Evolutionary conservation across 768 basidiomycete genomes (phyloP), one percentile per base, ranked within the genome.

Genomic region (Lentinula raphanica): DNA sequence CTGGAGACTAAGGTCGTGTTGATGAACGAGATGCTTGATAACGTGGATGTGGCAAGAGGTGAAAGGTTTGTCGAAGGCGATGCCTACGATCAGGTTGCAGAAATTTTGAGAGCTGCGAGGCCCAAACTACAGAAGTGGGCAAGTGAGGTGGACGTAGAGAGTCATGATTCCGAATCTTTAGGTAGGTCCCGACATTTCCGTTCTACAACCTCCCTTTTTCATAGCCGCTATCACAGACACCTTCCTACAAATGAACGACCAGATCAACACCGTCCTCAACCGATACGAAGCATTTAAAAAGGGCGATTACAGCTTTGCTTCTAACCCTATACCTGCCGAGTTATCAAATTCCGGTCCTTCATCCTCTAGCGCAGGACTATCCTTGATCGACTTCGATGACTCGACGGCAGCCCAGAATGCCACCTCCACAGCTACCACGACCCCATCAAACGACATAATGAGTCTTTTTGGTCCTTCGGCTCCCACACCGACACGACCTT

Each of bases 71-170:
- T 84, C 32, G 76, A 82, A 32, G 96, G 97, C 3, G 97, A 99
- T 70, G 94, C 85, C 2, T 99, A 98, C 65, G 91, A 97, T 73
- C 97, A 99, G 87, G 94, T 98, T 2, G 90, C 96, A 0, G 74
- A 83, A 0, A 86, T 96, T 38, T 82, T 97, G 13, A 78, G 76
- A 28, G 80, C 81, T 45, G 94, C 95, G 2, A 82, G 94, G 48
- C 97, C 97, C 0, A 98, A 90, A 75, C 82, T 98, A 45, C 97
- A 99, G 72, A 96, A 94, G 66, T 98, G 97, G 96, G 91, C 98
- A 58, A 92, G 90, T 9, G 94, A 98, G 64, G 94, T 93, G 89
- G 94, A 64, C 79, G 85, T 2, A 88, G 94, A 39, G 92, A 95
- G 70, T 83, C 92, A 65, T 79, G 93, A 95, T 71, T 84, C 92